Conservation (phyloP, 2,329 filamentous ascomycete genomes). For the Didymella sp. region DNA sequence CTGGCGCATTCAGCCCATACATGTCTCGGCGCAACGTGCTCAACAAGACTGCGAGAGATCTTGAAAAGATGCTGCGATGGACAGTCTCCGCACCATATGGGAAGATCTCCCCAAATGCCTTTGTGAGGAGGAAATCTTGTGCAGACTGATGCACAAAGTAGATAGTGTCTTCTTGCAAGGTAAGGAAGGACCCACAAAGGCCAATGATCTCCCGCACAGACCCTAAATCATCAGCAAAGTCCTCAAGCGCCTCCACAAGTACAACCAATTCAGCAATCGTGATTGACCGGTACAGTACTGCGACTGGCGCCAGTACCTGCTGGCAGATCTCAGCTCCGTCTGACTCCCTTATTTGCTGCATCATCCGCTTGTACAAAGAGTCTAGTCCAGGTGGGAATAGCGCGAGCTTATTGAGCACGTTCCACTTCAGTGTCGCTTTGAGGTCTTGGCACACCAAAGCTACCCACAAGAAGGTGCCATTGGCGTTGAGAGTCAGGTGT, state of each 20-base stretch:
- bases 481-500: conserved; percentile 39
- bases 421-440: conserved; percentile 20
- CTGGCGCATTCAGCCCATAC: conserved; percentile 25
- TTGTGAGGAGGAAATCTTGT: conserved; percentile 49
- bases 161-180: conserved; percentile 15
- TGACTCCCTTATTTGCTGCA: conserved; percentile 37
- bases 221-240: conserved; percentile 32
- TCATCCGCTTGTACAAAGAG: conserved; percentile 51
- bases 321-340: background rate
- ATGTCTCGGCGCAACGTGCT: conserved; percentile 33
- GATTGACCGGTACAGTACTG: background rate
- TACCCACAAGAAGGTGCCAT: conserved; percentile 48
- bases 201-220: conserved; percentile 31
- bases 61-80: conserved; percentile 24
- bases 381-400: conserved; percentile 49
- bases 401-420: conserved; percentile 22
- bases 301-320: background rate
- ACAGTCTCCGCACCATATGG: conserved; percentile 27
- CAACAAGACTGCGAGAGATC: conserved; percentile 42
- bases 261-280: background rate
- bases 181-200: conserved; percentile 48
- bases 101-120: conserved; percentile 38
- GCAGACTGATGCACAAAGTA: conserved; percentile 55
- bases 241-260: conserved; percentile 21
- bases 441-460: conserved; percentile 46